phyloP scores from a whole-genome alignment of 1,284 basidiomycete species.

The Xerocomus minutiporus region DNA sequence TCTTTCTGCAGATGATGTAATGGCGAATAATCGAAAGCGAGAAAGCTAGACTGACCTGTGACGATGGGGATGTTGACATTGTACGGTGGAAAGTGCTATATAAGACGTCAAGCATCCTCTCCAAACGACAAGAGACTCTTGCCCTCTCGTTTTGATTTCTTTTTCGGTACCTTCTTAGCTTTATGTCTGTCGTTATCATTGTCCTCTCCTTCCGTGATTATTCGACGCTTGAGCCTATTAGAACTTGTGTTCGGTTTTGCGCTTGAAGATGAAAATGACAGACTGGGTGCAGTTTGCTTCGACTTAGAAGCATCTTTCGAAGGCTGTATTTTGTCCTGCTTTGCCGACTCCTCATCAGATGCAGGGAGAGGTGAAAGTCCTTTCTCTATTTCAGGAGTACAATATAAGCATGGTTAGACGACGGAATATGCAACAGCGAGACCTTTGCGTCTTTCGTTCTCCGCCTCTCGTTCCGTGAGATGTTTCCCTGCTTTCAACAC shows the following conservation, averaged over 20 bases:
- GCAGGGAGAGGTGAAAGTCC: conserved; percentile 45
- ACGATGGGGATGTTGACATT: neutral
- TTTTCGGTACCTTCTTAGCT: conserved; percentile 37
- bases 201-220: conserved; percentile 32
- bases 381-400: conserved; percentile 36
- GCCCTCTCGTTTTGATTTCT: conserved; percentile 46
- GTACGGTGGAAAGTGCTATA: too few species aligned
- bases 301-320: conserved; percentile 15
- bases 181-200: conserved; percentile 22
- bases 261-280: conserved; percentile 43
- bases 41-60: conserved; percentile 4
- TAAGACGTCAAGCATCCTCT: conserved; percentile 32
- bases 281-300: conserved; percentile 21
- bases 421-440: conserved; percentile 2
- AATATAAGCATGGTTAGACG: conserved; percentile 1
- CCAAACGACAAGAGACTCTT: conserved; percentile 59
- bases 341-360: conserved; percentile 15
- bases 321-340: conserved; percentile 6
- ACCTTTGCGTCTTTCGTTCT: conserved; percentile 76
- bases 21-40: too few species aligned
- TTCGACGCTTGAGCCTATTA: conserved; percentile 40
- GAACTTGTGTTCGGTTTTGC: conserved; percentile 21
- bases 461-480: conserved; percentile 67
- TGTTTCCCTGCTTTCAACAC: conserved; percentile 84
- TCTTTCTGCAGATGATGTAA: too few species aligned